Evolutionary conservation across 176 grass and related monocot genomes (phyloP).

Genomic region (Ananas comosus): DNA sequence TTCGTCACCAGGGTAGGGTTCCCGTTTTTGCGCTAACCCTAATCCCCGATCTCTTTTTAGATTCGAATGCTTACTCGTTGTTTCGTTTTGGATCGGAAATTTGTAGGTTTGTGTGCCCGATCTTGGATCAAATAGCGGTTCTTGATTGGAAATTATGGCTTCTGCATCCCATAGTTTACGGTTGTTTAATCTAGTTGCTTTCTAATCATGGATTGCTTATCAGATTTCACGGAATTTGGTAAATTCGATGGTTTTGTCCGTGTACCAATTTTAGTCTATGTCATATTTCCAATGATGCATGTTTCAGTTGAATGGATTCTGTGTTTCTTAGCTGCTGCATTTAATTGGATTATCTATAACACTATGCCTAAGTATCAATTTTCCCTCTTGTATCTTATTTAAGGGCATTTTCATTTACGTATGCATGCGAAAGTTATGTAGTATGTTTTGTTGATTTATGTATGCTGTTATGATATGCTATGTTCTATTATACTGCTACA

Average conservation of each 20-base stretch:
- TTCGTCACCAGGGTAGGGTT: constrained; percentile 74
- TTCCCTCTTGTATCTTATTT: background rate
- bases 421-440: background rate
- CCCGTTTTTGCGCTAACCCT: background rate
- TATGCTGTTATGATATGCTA: background rate
- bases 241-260: too few relatives aligned
- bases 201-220: too few relatives aligned
- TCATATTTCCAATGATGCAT: too few relatives aligned
- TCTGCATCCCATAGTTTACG: too few relatives aligned
- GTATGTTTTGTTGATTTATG: background rate
- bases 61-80: background rate
- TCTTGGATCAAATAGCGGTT: background rate
- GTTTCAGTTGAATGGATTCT: too few relatives aligned
- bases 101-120: background rate
- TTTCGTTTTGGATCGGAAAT: background rate
- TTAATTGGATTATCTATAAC: background rate
- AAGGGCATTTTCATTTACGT: background rate
- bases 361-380: background rate
- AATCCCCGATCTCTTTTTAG: background rate
- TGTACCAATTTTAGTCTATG: too few relatives aligned
- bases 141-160: background rate
- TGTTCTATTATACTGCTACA: background rate
- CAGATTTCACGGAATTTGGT: too few relatives aligned
- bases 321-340: too few relatives aligned
- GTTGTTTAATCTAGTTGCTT: too few relatives aligned